Base-by-base conservation (phyloP, 441 rosid genomes). In the Adansonia madagascariensis region DNA sequence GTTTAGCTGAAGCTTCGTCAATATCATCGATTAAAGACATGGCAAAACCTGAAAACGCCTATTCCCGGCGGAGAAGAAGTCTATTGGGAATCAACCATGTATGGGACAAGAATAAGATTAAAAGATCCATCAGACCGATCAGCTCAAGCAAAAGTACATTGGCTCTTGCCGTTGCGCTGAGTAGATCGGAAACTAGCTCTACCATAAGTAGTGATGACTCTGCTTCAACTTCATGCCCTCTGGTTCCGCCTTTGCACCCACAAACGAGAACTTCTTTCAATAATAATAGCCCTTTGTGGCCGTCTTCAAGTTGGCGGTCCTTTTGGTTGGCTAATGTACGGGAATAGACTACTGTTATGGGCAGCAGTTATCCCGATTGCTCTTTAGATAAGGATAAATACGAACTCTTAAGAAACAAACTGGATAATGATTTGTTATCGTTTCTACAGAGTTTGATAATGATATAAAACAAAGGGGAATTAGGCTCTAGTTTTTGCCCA, bases 121-220 rank as follows among this genome's bases (percentile, higher is more conserved):
- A 78, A 2, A 66, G 82, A 44, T 71, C 22, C 4, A 91, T 87
- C 82, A 84, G 88, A 15, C 82, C 91, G 3, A 83, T 92, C 46
- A 87, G 84, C 65, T 72, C 92, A 1, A 89, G 95, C 82, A 80
- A 79, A 71, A 94, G 98, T 78, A 84, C 92, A 0, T 73, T 94
- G 82, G 93, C 97, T 20, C 82, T 95, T 0, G 97, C 95, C 0
- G 88, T 95, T 53, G 95, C 92, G 14, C 84, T 92, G 89, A 85
- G 90, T 64, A 82, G 89, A 67, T 88, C 90, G 0, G 96, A 88
- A 24, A 89, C 92, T 81, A 80, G 75, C 47, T 78, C 88, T 39
- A 85, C 94, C 39, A 9, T 87, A 6, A 82, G 91, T 56, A 82
- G 92, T 56, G 89, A 89, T 3, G 97, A 90, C n/a, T 88, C 90